These are phyloP conservation scores for Trametes elegans DNA, from an alignment of 768 basidiomycete species.

Conservation along the genomic window DNA sequence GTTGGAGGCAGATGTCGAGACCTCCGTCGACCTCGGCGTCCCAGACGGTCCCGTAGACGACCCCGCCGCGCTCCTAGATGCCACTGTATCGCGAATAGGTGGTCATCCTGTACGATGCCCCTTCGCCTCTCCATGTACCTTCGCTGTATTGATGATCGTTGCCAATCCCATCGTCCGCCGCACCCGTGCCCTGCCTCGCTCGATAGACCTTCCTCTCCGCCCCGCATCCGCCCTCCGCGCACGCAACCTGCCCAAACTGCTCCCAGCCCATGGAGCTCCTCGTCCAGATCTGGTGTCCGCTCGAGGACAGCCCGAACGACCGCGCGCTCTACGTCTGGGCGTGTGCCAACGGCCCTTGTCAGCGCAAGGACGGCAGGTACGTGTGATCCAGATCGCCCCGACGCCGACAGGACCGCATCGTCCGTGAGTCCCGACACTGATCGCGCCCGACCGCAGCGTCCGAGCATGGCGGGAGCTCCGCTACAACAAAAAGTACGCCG, in stretches of 20 bases:
- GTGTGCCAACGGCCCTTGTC: conserved; percentile 68
- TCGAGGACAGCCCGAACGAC: conserved; percentile 82
- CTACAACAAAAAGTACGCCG: conserved; percentile 72
- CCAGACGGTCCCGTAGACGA: conserved; percentile 71
- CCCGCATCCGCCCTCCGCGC: conserved; percentile 60
- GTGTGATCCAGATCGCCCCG: neutral
- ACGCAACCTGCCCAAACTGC: conserved; percentile 72
- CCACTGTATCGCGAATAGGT: conserved; percentile 85
- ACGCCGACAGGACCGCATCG: neutral
- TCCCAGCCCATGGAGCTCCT: conserved; percentile 74
- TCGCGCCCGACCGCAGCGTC: conserved; percentile 47
- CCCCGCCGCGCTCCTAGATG: conserved; percentile 62
- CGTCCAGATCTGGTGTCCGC: conserved; percentile 87
- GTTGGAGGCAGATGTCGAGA: conserved; percentile 53
- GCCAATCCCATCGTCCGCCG: conserved; percentile 6
- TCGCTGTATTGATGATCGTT: conserved; percentile 39
- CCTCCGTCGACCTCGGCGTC: conserved; percentile 73
- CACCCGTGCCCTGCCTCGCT: neutral
- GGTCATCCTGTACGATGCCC: conserved; percentile 82
- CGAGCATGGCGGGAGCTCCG: conserved; percentile 80
- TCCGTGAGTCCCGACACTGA: neutral
- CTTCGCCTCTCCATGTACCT: conserved; percentile 46
- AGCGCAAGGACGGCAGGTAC: conserved; percentile 75
- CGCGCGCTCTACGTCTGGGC: conserved; percentile 86
- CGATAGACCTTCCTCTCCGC: conserved; percentile 70